These are phyloP conservation scores for Pythium aphanidermatum DNA, from an alignment of 352 stramenopile genomes.

Conservation along the genomic window DNA sequence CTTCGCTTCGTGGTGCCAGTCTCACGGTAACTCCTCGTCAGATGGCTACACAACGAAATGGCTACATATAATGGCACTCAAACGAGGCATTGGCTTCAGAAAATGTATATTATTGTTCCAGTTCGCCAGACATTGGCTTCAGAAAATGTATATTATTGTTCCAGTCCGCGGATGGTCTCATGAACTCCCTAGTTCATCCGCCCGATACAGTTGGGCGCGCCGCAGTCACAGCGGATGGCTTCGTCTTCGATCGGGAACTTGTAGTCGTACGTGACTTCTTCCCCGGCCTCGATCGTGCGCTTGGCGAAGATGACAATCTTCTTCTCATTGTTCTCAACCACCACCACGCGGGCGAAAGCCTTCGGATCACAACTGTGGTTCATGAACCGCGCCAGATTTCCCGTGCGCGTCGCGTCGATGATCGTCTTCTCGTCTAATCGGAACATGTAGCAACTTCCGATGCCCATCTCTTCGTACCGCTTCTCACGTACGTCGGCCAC, in stretches of 20 bases:
- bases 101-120: too few species aligned
- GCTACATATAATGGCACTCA: too few species aligned
- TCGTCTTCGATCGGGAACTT: constrained; percentile 97
- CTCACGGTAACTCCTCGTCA: too few species aligned
- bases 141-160: too few species aligned
- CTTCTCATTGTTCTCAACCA: constrained; percentile 84
- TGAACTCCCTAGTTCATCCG: constrained; percentile 86
- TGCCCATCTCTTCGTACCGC: constrained; percentile 90
- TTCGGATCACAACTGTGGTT: constrained; percentile 96
- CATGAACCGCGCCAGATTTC: constrained; percentile 95
- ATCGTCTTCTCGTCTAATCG: constrained; percentile 92
- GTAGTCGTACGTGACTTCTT: constrained; percentile 97
- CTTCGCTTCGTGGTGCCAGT: too few species aligned
- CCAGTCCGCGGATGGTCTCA: too few species aligned
- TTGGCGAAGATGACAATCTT: constrained; percentile 97
- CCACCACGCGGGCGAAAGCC: constrained; percentile 89
- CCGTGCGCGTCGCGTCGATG: constrained; percentile 92
- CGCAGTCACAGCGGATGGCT: constrained; percentile 91
- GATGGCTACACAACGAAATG: too few species aligned
- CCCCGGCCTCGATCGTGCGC: constrained; percentile 83
- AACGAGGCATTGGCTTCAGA: too few species aligned
- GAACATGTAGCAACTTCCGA: constrained; percentile 98
- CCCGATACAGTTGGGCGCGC: constrained; percentile 91
- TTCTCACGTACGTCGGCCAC: constrained; percentile 92
- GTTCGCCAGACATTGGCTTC: too few species aligned